Evolutionary conservation across 2,329 filamentous ascomycete genomes (phyloP).

Genomic region (Beauveria caledonica): DNA sequence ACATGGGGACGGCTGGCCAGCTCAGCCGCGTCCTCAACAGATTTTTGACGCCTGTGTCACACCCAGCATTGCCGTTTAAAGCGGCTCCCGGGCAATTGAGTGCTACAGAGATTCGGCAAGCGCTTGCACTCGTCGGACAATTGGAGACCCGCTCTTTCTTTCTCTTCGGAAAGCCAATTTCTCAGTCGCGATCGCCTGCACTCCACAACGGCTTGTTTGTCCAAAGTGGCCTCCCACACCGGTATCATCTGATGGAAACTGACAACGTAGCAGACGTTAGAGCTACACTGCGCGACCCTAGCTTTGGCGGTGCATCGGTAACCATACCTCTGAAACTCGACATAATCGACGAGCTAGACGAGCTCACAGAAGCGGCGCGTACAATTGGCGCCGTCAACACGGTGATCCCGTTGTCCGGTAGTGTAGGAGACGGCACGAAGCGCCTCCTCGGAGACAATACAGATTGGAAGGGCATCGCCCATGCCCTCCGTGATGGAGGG

Average conservation of each 20-base stretch:
- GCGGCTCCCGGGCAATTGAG: constrained; percentile 92
- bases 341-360: constrained; percentile 73
- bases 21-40: constrained; percentile 82
- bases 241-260: constrained; percentile 73
- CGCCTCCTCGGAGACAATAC: constrained; percentile 82
- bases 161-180: constrained; percentile 80
- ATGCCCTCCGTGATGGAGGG: constrained; percentile 64
- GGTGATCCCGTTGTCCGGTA: constrained; percentile 53
- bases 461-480: constrained; percentile 88
- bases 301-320: constrained; percentile 89
- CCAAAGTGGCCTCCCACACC: constrained; percentile 70
- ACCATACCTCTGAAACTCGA: constrained; percentile 93
- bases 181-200: constrained; percentile 73
- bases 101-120: constrained; percentile 76
- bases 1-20: constrained; percentile 86
- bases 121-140: constrained; percentile 69
- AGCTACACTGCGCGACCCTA: constrained; percentile 56
- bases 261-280: constrained; percentile 52
- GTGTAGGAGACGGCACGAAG: constrained; percentile 31
- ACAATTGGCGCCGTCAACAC: constrained; percentile 93
- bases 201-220: constrained; percentile 83
- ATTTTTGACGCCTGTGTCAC: constrained; percentile 92
- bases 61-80: constrained; percentile 81
- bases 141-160: constrained; percentile 71
- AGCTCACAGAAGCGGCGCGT: constrained; percentile 68